Percentiles rank a stretch among this genome's conserved stretches.
Conservation (phyloP, 1,284 basidiomycete species). For the Pulveroboletus ridleyi region DNA sequence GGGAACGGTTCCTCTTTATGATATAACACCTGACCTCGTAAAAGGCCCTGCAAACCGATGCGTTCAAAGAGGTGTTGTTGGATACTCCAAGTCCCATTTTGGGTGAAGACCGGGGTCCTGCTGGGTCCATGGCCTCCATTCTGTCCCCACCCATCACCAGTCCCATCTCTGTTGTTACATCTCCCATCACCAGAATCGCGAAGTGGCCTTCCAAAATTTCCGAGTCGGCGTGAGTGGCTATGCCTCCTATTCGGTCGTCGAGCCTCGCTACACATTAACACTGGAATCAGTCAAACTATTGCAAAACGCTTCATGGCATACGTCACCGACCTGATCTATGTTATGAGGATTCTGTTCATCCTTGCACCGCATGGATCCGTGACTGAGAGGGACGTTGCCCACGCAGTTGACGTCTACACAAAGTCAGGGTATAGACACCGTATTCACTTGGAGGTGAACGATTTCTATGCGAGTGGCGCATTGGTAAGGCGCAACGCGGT, state of each 20-base stretch:
- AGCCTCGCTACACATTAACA: neutral
- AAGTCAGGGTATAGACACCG: neutral
- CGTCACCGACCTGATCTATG: neutral
- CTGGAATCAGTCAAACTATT: neutral
- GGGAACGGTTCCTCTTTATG: neutral
- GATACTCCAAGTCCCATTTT: neutral
- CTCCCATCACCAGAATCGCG: no score
- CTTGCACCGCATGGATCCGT: neutral
- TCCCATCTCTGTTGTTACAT: neutral
- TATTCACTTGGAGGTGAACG: neutral
- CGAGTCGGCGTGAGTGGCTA: neutral
- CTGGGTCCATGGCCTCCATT: no score
- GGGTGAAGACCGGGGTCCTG: neutral
- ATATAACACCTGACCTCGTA: neutral
- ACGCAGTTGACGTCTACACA: neutral
- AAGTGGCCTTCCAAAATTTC: neutral
- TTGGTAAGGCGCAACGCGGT: neutral
- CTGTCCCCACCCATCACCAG: neutral
- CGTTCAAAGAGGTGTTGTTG: neutral
- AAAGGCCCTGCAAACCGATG: neutral
- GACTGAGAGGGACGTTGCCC: neutral
- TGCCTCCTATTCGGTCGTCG: neutral
- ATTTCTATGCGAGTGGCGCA: neutral
- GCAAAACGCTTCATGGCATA: neutral
- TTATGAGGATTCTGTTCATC: neutral